Evolutionary conservation across 176 grass and related monocot species (phyloP).

Genomic region (Phyllostachys edulis): DNA sequence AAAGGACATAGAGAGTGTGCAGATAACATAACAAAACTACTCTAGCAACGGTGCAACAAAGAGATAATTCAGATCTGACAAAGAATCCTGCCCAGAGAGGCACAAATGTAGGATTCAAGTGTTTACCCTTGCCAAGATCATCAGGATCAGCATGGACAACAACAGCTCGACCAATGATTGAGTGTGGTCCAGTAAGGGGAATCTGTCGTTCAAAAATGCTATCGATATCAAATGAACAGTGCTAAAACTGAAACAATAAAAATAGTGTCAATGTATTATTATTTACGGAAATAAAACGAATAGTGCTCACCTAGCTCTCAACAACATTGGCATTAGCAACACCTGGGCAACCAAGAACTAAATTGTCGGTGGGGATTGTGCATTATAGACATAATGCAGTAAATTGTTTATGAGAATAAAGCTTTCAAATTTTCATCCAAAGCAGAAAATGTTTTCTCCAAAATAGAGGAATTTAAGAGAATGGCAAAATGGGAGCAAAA

Average conservation of each 20-base stretch:
- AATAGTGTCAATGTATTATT: too few relatives aligned
- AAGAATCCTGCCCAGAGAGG: neutral
- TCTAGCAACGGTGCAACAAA: neutral
- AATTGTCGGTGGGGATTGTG: too few relatives aligned
- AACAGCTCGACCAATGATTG: slow-evolving; percentile 62
- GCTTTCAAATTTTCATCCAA: too few relatives aligned
- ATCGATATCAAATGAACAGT: slow-evolving; percentile 4
- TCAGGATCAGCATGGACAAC: slow-evolving; percentile 71
- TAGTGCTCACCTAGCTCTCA: too few relatives aligned
- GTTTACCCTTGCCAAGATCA: slow-evolving; percentile 72
- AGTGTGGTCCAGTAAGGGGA: slow-evolving; percentile 47
- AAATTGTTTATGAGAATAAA: too few relatives aligned
- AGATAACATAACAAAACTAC: neutral
- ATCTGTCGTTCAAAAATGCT: slow-evolving; percentile 30
- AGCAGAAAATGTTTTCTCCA: too few relatives aligned
- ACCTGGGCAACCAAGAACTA: too few relatives aligned
- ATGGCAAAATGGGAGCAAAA: too few relatives aligned
- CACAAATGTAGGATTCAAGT: neutral
- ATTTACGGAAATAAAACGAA: too few relatives aligned
- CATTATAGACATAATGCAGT: too few relatives aligned
- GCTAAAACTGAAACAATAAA: neutral
- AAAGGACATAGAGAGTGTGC: neutral
- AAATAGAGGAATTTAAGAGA: too few relatives aligned
- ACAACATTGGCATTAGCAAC: too few relatives aligned
- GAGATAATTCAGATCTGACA: neutral